These are phyloP conservation scores for Diaporthe aspalathi DNA, from an alignment of 2,329 filamentous ascomycete genomes.

Conservation along the genomic window DNA sequence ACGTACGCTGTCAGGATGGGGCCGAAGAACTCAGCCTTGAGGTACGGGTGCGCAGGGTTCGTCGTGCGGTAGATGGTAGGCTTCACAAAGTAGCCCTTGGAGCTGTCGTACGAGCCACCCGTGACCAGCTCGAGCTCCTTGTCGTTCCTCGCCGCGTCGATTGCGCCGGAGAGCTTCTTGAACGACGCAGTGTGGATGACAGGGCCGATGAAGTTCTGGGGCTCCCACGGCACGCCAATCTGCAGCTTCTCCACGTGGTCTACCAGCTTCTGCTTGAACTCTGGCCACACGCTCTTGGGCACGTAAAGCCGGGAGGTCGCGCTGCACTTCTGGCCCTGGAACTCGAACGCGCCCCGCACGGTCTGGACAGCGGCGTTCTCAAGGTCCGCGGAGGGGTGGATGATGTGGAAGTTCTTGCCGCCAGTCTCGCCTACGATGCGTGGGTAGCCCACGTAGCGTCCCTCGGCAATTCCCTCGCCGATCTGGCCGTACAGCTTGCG, in stretches of 20 bases:
- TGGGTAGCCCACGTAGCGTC: slow-evolving; percentile 82
- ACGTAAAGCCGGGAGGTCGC: slow-evolving; percentile 66
- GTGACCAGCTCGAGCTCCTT: slow-evolving; percentile 54
- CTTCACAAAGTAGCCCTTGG: slow-evolving; percentile 57
- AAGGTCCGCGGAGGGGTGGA: slow-evolving; percentile 60
- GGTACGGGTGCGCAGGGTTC: slow-evolving; percentile 55
- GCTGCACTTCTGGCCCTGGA: slow-evolving; percentile 64
- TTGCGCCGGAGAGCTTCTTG: slow-evolving; percentile 55
- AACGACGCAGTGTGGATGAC: slow-evolving; percentile 62
- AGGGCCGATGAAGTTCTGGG: slow-evolving; percentile 57
- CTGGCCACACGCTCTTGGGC: slow-evolving; percentile 56
- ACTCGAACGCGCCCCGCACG: slow-evolving; percentile 62
- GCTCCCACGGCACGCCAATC: slow-evolving; percentile 48
- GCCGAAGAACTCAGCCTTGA: slow-evolving; percentile 61
- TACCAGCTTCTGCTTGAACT: slow-evolving; percentile 53
- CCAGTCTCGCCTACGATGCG: slow-evolving; percentile 63
- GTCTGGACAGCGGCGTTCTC: slow-evolving; percentile 59
- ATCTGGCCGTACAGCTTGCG: slow-evolving; percentile 89
- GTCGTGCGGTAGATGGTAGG: slow-evolving; percentile 59
- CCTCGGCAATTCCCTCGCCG: slow-evolving; percentile 81
- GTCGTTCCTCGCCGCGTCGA: slow-evolving; percentile 59
- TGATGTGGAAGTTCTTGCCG: slow-evolving; percentile 65
- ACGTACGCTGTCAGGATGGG: slow-evolving; percentile 59
- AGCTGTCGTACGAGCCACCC: slow-evolving; percentile 57
- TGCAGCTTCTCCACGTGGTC: slow-evolving; percentile 50